Conservation (phyloP, 371 early-diverging fungal genomes). For the Choanephora cucurbitarum region DNA sequence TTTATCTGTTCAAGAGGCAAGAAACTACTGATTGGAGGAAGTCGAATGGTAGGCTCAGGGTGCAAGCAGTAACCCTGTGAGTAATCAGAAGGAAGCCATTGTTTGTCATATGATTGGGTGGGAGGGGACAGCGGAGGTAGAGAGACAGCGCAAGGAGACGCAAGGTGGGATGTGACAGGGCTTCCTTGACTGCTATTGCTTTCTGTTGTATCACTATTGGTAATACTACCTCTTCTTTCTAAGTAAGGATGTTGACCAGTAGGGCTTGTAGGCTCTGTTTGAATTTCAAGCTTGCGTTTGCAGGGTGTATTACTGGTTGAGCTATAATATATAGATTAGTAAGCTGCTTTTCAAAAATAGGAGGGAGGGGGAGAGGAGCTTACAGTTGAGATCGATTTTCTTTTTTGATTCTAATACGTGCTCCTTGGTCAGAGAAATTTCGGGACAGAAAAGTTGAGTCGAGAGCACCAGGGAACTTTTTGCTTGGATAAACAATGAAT, state of each 20-base stretch:
- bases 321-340: not conserved
- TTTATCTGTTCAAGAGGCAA: conserved; percentile 1
- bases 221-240: conserved; percentile 29
- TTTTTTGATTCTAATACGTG: conserved; percentile 54
- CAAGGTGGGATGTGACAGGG: conserved; percentile 8
- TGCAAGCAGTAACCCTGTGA: not conserved
- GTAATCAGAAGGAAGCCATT: not conserved
- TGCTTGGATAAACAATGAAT: conserved; percentile 83
- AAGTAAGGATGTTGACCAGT: not conserved
- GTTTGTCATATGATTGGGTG: conserved; percentile 17
- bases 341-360: not conserved
- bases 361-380: conserved; percentile 3
- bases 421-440: conserved; percentile 56
- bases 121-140: conserved; percentile 22
- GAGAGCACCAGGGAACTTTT: conserved; percentile 92
- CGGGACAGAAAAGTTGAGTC: conserved; percentile 54
- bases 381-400: conserved; percentile 50
- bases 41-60: conserved; percentile 8
- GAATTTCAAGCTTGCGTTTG: conserved; percentile 33
- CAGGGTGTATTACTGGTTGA: conserved; percentile 16
- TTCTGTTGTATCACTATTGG: conserved; percentile 30
- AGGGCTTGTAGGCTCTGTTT: conserved; percentile 1
- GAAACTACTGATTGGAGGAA: conserved; percentile 17
- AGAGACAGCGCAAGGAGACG: conserved; percentile 4
- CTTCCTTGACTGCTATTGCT: conserved; percentile 19